Percentiles rank a stretch among this genome's conserved stretches.
These are phyloP conservation scores for Dendrobium chrysotoxum DNA, from an alignment of 106 monocot genomes.

Conservation along the genomic window DNA sequence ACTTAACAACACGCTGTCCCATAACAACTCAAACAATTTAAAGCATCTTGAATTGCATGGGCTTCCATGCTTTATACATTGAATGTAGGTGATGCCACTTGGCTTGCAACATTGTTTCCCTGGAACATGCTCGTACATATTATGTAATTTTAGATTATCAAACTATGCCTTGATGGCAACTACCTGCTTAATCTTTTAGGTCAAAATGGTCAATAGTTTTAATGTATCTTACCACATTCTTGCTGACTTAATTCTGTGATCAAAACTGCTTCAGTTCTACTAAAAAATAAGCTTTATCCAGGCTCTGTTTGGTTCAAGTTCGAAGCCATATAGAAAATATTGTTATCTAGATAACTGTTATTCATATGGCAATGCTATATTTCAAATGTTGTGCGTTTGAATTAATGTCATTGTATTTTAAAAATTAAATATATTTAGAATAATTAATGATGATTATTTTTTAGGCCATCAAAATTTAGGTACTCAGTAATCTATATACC, in stretches of 20 bases:
- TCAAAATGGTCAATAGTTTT: neutral
- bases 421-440: neutral
- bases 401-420: neutral
- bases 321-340: too few relatives aligned
- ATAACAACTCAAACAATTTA: neutral
- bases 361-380: too few relatives aligned
- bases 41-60: neutral
- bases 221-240: neutral
- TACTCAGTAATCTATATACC: neutral
- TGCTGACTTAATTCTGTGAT: neutral
- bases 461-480: neutral
- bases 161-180: neutral
- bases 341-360: too few relatives aligned
- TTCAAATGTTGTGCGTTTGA: neutral
- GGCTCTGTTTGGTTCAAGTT: too few relatives aligned
- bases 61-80: too few relatives aligned
- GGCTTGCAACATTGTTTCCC: neutral
- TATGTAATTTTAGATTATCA: neutral
- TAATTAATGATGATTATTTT: neutral
- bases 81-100: neutral
- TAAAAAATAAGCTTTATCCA: too few relatives aligned
- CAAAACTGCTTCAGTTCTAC: too few relatives aligned
- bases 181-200: neutral
- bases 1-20: neutral
- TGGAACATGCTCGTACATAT: neutral